Conservation (phyloP, 2,329 filamentous ascomycete genomes). For the Piedraia hortae region DNA sequence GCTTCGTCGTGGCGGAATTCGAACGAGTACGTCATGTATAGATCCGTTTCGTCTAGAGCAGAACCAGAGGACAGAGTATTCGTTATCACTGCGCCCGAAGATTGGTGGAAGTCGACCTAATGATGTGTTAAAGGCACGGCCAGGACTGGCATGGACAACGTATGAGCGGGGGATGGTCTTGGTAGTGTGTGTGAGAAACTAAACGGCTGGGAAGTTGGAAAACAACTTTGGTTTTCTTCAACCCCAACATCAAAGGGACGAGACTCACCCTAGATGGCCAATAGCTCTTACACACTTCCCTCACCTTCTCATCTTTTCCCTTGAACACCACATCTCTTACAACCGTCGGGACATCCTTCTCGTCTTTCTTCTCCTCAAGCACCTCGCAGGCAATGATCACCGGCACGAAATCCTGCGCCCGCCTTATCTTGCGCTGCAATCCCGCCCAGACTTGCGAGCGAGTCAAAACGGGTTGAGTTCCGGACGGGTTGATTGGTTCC, state of each 20-base stretch:
- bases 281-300: constrained; percentile 15
- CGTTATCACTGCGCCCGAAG: constrained; percentile 16
- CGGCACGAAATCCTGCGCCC: constrained; percentile 20
- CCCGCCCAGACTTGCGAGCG: constrained; percentile 16
- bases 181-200: neutral
- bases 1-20: constrained; percentile 15
- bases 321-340: too few relatives aligned
- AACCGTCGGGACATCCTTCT: constrained; percentile 11
- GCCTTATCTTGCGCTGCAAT: constrained; percentile 19
- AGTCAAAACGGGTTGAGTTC: constrained; percentile 14
- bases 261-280: constrained; percentile 15
- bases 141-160: too few relatives aligned
- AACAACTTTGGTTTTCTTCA: too few relatives aligned
- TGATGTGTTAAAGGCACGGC: too few relatives aligned
- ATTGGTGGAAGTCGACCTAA: constrained; percentile 21
- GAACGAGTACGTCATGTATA: constrained; percentile 22
- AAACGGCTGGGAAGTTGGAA: too few relatives aligned
- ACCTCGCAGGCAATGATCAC: constrained; percentile 18
- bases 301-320: constrained; percentile 9
- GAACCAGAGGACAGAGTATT: constrained; percentile 19
- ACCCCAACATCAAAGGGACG: neutral
- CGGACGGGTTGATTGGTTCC: constrained; percentile 18
- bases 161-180: too few relatives aligned
- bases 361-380: constrained; percentile 12
- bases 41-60: constrained; percentile 10